phyloP scores from a whole-genome alignment of 352 stramenopile species.

The Globisporangium okanoganense region DNA sequence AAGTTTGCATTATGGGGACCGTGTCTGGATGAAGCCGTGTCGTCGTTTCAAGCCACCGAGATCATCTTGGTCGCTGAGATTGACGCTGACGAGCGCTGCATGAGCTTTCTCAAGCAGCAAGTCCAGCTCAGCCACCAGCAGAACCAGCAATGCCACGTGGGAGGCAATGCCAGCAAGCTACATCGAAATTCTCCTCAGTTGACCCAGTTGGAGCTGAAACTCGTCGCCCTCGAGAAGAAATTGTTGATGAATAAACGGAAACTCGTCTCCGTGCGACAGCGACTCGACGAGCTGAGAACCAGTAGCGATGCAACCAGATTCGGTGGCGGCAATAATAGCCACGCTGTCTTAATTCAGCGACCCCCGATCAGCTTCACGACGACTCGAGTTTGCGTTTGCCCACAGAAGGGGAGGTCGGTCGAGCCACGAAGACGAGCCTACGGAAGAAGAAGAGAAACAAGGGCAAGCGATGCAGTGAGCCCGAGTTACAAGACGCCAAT shows the following conservation, averaged over 20 bases:
- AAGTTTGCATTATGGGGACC: not conserved
- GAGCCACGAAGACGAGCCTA: not conserved
- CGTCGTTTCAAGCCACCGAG: slow-evolving; percentile 27
- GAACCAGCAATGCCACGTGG: not conserved
- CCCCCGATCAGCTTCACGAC: not conserved
- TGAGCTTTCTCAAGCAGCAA: slow-evolving; percentile 24
- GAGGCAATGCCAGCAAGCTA: not conserved
- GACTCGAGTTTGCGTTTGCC: not conserved
- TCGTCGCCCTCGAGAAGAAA: slow-evolving; percentile 1
- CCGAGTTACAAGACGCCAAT: not conserved
- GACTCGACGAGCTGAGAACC: not conserved
- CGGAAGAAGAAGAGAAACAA: not conserved
- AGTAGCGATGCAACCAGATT: not conserved
- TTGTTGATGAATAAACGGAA: not conserved
- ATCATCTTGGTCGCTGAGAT: slow-evolving; percentile 40
- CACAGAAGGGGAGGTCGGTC: not conserved
- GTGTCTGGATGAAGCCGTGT: slow-evolving; percentile 12
- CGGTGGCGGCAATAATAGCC: no score
- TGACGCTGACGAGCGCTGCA: slow-evolving; percentile 32
- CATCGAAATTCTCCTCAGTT: not conserved
- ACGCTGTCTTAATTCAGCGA: not conserved
- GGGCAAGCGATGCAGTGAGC: not conserved
- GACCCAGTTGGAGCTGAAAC: not conserved
- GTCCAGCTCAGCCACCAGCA: slow-evolving; percentile 9
- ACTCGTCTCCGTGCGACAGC: not conserved